phyloP scores from a whole-genome alignment of 495 filamentous ascomycete species.

The Achaetomiella virescens region DNA sequence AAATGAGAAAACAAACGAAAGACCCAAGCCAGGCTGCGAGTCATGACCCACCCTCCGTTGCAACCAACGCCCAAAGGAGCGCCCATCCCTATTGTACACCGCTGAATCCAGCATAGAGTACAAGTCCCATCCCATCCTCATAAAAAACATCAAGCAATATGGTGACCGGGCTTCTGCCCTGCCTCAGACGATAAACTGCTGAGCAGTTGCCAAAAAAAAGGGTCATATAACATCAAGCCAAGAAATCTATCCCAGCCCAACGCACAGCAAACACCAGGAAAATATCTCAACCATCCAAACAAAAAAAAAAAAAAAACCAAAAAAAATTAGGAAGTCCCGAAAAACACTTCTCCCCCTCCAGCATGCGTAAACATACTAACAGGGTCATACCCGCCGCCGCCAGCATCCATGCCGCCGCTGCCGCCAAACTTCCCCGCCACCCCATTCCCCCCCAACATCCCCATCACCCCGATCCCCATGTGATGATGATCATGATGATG shows the following conservation, averaged over 20 bases:
- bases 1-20: neutral
- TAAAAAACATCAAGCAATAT: no score
- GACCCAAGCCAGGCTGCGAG: no score
- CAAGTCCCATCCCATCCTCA: no score
- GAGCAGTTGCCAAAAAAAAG: no score
- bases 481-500: neutral
- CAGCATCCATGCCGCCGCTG: no score
- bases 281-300: neutral
- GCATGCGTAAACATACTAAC: constrained; percentile 37
- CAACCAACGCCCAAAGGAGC: constrained; percentile 15
- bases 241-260: neutral
- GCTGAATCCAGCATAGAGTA: no score
- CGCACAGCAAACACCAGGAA: neutral
- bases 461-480: neutral
- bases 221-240: neutral
- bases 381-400: constrained; percentile 26
- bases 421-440: constrained; percentile 41
- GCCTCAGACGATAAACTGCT: no score
- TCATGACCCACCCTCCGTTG: neutral
- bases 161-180: no score
- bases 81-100: constrained; percentile 5
- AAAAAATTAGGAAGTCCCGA: constrained; percentile 27
- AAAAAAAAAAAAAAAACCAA: neutral
- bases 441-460: neutral
- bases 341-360: constrained; percentile 39